Percentiles rank a stretch among this genome's conserved stretches.
phyloP scores from a whole-genome alignment of 495 filamentous ascomycete species.

The Thermochaetoides thermophila region DNA sequence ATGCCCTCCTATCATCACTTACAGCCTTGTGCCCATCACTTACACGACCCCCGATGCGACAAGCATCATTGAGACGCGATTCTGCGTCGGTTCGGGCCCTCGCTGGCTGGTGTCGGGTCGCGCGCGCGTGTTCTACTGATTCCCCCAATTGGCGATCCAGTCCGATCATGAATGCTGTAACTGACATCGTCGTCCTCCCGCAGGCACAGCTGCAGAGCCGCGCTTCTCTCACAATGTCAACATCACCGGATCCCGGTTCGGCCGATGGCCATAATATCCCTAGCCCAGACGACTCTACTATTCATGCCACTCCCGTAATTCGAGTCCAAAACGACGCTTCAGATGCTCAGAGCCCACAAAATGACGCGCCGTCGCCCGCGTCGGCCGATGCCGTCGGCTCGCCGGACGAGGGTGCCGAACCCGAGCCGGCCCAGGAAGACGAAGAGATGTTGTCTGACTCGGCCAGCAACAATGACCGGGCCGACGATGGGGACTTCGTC shows the following conservation, averaged over 20 bases:
- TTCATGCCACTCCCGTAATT: too few species aligned
- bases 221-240: conserved; percentile 33
- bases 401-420: conserved; percentile 52
- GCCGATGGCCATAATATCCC: conserved; percentile 27
- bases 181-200: conserved; percentile 34
- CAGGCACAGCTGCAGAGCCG: conserved; percentile 26
- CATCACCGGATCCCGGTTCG: conserved; percentile 31
- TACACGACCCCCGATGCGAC: conserved; percentile 30
- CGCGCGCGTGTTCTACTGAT: conserved; percentile 17
- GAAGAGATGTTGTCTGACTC: conserved; percentile 21
- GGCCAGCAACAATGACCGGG: conserved; percentile 54
- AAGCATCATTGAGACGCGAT: conserved; percentile 21
- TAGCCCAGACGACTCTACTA: conserved; percentile 13
- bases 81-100: conserved; percentile 7
- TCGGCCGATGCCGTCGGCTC: conserved; percentile 42
- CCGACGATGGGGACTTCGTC: conserved; percentile 68
- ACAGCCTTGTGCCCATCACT: conserved; percentile 33
- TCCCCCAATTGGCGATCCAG: conserved; percentile 11
- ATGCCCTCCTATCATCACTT: conserved; percentile 24
- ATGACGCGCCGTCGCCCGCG: conserved; percentile 23
- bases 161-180: too few species aligned
- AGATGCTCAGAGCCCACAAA: too few species aligned
- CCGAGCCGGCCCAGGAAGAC: conserved; percentile 24
- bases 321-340: conserved; percentile 34
- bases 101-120: conserved; percentile 23